These are phyloP conservation scores for Pichia exigua DNA, from an alignment of 805 yeast species.

Conservation along the genomic window DNA sequence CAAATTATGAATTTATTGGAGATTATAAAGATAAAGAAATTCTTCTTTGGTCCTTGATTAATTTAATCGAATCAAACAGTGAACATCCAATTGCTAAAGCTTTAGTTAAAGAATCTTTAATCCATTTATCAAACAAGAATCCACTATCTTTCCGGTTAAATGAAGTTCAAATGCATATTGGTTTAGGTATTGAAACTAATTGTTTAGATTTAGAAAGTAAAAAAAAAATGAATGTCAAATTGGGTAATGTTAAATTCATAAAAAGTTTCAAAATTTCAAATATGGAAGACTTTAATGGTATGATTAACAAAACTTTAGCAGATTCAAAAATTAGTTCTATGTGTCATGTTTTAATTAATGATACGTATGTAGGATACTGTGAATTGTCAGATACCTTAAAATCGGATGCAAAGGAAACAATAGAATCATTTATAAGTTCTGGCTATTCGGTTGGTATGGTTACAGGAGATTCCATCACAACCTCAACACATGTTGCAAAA, in stretches of 20 bases:
- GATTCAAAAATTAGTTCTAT: conserved; percentile 16
- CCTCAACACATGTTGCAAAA: conserved; percentile 58
- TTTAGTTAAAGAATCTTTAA: conserved; percentile 33
- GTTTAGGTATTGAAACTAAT: conserved; percentile 36
- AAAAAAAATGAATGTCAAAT: conserved; percentile 25
- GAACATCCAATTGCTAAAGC: conserved; percentile 90
- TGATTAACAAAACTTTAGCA: conserved; percentile 7
- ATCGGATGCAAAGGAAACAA: conserved; percentile 52
- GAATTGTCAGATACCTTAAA: conserved; percentile 64
- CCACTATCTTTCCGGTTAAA: conserved; percentile 19
- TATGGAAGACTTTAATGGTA: conserved; percentile 13
- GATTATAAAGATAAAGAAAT: conserved; percentile 19
- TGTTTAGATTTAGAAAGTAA: conserved; percentile 17
- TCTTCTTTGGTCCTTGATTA: conserved; percentile 41
- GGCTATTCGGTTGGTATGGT: conserved; percentile 73
- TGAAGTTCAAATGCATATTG: conserved; percentile 33
- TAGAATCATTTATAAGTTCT: conserved; percentile 42
- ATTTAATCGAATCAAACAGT: conserved; percentile 56
- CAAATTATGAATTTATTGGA: conserved; percentile 18
- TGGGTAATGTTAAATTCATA: conserved; percentile 50
- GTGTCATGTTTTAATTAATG: conserved; percentile 45
- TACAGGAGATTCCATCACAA: conserved; percentile 71
- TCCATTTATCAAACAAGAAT: conserved; percentile 1
- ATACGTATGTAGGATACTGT: conserved; percentile 52
- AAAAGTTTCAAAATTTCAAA: conserved; percentile 19